Evolutionary conservation across 1,139 yeast genomes (phyloP), one percentile per base, ranked within the genome.

Genomic region (Hyphopichia wangnamkhiaoensis): DNA sequence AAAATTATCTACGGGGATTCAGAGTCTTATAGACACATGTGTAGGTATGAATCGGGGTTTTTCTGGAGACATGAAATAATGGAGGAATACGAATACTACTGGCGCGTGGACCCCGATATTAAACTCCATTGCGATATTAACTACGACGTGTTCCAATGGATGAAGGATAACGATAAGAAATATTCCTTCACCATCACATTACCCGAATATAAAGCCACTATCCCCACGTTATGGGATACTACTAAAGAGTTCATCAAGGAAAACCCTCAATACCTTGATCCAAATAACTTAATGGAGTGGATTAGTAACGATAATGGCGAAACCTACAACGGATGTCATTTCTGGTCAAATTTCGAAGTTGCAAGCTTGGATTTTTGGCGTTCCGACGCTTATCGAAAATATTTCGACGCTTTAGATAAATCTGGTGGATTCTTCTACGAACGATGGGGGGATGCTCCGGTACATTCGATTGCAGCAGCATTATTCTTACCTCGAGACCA

Each of bases 391-490:
- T 87, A 86, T 59, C 61, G 66, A 39, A 72, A 76, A 38, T 87
- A 82, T 61, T 88, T 87, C 52, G 84, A 84, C 25, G 68, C 73
- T 54, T 75, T 87, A 52, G 96, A 87, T 59, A 64, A 78, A 48
- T 76, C 85, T n/a, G 96, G 95, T 54, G 95, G 95, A 5, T 88
- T 88, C 67, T 88, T 84, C 65, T 88, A 88, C 59, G 95, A 87
- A 66, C 76, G 95, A 59, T 88, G 95, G 95, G 95, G 95, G 44
- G 96, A 87, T 63, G 95, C 95, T 12, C 95, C 96, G 30, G 84
- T 88, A 28, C 96, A 88, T 59, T 84, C 95, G n/a, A 80, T 88
- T 54, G 95, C 93, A 12, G 95, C 86, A 10, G 71, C 91, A 3
- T 65, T 87, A 44, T 82, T 88, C 61, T 65, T 86, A 56, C 79